These are phyloP conservation scores for Apiospora aurea DNA, from an alignment of 2,329 filamentous ascomycete species.

Conservation along the genomic window DNA sequence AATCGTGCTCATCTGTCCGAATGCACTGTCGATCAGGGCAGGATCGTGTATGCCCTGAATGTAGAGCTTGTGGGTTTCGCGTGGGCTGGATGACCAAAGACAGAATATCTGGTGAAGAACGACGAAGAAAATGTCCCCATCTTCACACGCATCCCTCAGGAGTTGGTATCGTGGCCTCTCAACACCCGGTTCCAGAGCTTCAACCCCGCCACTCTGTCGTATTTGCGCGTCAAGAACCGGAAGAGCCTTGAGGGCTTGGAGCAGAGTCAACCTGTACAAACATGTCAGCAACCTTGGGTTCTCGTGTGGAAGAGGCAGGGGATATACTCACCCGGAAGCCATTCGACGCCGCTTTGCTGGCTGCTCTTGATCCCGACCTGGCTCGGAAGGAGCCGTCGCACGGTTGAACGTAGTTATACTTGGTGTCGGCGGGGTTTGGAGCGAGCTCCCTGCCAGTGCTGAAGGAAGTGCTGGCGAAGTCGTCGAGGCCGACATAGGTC, in stretches of 20 bases:
- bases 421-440: conserved; percentile 38
- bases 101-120: conserved; percentile 72
- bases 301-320: not conserved
- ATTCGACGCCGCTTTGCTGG: conserved; percentile 39
- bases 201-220: conserved; percentile 30
- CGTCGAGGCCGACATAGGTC: conserved; percentile 26
- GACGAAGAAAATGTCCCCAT: conserved; percentile 68
- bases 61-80: conserved; percentile 45
- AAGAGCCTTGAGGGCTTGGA: conserved; percentile 31
- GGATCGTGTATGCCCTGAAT: conserved; percentile 37
- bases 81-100: conserved; percentile 53
- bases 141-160: conserved; percentile 61
- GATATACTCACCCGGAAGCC: conserved; percentile 33
- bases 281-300: not conserved
- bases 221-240: conserved; percentile 29
- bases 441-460: conserved; percentile 31
- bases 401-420: conserved; percentile 27
- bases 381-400: conserved; percentile 24
- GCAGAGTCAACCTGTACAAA: conserved; percentile 26
- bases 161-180: conserved; percentile 60
- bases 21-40: conserved; percentile 41
- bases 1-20: conserved; percentile 44
- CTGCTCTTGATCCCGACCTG: conserved; percentile 24
- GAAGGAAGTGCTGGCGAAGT: conserved; percentile 28
- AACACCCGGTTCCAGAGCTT: conserved; percentile 38